Conservation (phyloP, 2,329 filamentous ascomycete species). For the Ophiostoma perfectum region DNA sequence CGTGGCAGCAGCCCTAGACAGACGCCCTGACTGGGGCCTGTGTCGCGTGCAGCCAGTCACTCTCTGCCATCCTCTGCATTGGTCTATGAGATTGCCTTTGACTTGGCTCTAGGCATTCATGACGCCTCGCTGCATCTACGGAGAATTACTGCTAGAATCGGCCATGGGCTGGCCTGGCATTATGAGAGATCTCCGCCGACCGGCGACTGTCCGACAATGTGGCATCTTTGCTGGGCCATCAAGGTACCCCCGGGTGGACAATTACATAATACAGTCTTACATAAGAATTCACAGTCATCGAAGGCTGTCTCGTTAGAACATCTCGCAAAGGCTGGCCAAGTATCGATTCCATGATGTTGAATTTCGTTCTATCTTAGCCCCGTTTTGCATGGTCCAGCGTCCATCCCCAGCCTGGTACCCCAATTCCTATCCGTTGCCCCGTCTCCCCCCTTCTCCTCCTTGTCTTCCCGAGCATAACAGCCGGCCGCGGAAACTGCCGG, state of each 20-base stretch:
- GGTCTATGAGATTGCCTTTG: not conserved
- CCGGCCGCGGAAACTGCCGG: not conserved
- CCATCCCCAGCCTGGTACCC: not conserved
- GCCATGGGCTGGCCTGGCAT: not conserved
- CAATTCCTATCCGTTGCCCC: conserved; percentile 4
- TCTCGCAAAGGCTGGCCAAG: no score
- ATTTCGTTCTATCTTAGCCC: not conserved
- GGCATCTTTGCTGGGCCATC: not conserved
- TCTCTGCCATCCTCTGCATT: no score
- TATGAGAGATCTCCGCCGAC: not conserved
- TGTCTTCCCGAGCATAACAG: not conserved
- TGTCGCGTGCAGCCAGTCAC: not conserved
- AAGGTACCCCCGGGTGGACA: not conserved
- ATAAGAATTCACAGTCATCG: no score
- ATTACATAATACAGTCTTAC: not conserved
- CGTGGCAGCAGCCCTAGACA: not conserved
- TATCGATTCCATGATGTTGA: not conserved
- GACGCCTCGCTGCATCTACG: not conserved
- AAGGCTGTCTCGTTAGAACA: no score
- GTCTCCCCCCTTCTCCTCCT: not conserved
- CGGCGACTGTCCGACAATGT: conserved; percentile 3
- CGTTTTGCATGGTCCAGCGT: not conserved
- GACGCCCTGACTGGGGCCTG: not conserved
- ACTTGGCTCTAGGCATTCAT: not conserved
- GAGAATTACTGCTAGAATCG: not conserved